These are phyloP conservation scores for Saturnispora sekii DNA, from an alignment of 805 yeast genomes.

Conservation along the genomic window DNA sequence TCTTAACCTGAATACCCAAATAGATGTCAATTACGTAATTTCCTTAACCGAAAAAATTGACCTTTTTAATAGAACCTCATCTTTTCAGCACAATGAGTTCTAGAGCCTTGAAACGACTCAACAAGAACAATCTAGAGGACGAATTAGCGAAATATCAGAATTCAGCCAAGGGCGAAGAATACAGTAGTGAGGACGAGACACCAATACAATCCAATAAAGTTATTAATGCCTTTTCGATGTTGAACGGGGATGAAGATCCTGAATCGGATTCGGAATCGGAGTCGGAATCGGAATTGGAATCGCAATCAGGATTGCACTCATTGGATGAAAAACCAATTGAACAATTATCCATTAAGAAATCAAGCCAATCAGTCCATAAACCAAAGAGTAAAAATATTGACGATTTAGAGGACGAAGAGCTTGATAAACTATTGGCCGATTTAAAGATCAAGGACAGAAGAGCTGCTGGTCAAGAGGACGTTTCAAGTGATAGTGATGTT, in stretches of 20 bases:
- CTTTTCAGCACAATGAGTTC: conserved; percentile 33
- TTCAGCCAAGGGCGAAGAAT: conserved; percentile 5
- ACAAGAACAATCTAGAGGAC: conserved; percentile 24
- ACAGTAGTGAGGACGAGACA: conserved; percentile 13
- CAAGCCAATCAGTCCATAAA: not conserved
- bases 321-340: not conserved
- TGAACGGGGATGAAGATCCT: conserved; percentile 26
- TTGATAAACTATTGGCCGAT: conserved; percentile 46
- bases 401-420: conserved; percentile 29
- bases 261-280: conserved; percentile 3
- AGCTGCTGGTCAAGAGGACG: conserved; percentile 15
- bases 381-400: conserved; percentile 21
- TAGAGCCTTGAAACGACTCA: conserved; percentile 37
- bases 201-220: conserved; percentile 11
- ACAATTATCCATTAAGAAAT: not conserved
- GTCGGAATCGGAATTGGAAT: not conserved
- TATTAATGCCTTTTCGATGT: conserved; percentile 35
- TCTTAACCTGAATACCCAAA: too few species aligned
- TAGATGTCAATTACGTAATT: too few species aligned
- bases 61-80: too few species aligned
- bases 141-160: conserved; percentile 16
- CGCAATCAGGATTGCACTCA: not conserved
- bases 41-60: not conserved
- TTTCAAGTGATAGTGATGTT: conserved; percentile 22
- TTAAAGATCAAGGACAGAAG: conserved; percentile 20